phyloP scores from a whole-genome alignment of 225 moss, liverwort and hornwort genomes.

The Sphagnum contortum region DNA sequence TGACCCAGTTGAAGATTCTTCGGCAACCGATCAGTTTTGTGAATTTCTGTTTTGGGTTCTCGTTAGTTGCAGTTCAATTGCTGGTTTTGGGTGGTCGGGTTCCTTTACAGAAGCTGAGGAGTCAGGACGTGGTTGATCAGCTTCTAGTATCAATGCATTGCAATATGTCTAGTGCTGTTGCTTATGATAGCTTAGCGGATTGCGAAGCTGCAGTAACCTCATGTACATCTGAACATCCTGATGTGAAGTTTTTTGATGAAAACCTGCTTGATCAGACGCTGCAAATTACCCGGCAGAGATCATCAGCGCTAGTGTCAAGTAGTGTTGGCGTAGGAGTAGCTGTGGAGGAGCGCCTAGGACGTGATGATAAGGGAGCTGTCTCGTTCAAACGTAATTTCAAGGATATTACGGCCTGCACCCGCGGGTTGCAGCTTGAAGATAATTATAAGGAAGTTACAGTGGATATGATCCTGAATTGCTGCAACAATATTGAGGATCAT shows the following conservation, averaged over 20 bases:
- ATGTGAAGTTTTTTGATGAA: slow-evolving; percentile 56
- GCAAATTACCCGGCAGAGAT: too few species aligned
- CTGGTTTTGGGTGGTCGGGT: too few species aligned
- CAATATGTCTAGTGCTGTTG: background rate
- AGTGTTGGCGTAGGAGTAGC: slow-evolving; percentile 27
- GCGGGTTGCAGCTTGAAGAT: slow-evolving; percentile 67
- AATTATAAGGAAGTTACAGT: slow-evolving; percentile 1
- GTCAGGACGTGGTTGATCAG: too few species aligned
- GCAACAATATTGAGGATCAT: slow-evolving; percentile 18
- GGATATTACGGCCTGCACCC: slow-evolving; percentile 56
- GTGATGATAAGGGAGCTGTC: slow-evolving; percentile 32
- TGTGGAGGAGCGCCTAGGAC: slow-evolving; percentile 48
- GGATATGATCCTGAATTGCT: slow-evolving; percentile 51
- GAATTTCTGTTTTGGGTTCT: too few species aligned
- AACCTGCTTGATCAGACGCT: slow-evolving; percentile 10
- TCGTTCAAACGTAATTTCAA: slow-evolving; percentile 48
- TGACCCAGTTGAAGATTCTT: too few species aligned
- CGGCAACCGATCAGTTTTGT: too few species aligned
- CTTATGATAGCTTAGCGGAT: slow-evolving; percentile 20
- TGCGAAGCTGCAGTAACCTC: slow-evolving; percentile 46
- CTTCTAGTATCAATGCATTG: too few species aligned
- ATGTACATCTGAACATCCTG: slow-evolving; percentile 24
- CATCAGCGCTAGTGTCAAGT: slow-evolving; percentile 38
- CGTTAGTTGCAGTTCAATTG: too few species aligned
- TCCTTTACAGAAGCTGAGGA: too few species aligned